Percentiles rank a stretch among this genome's conserved stretches.
Conservation (phyloP, 495 filamentous ascomycete species). For the Jackrogersella multiformis region DNA sequence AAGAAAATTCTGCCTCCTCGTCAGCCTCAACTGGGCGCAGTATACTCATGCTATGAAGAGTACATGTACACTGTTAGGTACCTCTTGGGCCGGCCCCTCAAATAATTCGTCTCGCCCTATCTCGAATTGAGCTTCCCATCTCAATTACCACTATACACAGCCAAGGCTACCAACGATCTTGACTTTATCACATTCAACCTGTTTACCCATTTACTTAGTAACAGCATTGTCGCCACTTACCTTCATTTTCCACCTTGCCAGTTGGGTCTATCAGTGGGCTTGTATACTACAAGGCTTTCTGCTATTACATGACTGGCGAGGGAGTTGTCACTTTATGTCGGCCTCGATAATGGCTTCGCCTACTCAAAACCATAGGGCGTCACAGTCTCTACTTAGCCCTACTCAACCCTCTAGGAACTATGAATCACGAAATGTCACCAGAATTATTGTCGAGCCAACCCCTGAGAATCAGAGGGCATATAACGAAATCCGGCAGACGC, state of each 20-base stretch:
- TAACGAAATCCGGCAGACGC: constrained; percentile 43
- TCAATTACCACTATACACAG: constrained; percentile 26
- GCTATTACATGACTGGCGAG: constrained; percentile 1
- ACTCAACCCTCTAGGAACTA: constrained; percentile 7
- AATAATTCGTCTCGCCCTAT: constrained; percentile 26
- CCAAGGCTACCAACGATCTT: constrained; percentile 19
- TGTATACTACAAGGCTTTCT: constrained; percentile 21
- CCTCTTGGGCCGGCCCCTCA: constrained; percentile 13
- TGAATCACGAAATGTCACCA: constrained; percentile 23
- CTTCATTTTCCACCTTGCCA: constrained; percentile 17
- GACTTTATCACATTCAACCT: constrained; percentile 14
- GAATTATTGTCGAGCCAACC: constrained; percentile 44
- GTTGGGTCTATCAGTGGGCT: constrained; percentile 9
- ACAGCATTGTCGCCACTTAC: constrained; percentile 18
- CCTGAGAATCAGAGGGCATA: constrained; percentile 50
- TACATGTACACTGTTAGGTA: constrained; percentile 15
- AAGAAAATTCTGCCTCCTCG: constrained; percentile 32
- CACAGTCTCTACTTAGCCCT: neutral
- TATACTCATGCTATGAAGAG: constrained; percentile 7
- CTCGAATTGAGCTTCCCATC: constrained; percentile 21
- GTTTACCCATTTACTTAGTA: constrained; percentile 5
- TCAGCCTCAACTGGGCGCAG: constrained; percentile 39
- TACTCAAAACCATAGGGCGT: neutral
- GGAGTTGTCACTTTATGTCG: constrained; percentile 2
- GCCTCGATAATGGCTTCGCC: constrained; percentile 25